Conservation (phyloP, 306 rosid genomes). For the Amphicarpaea edgeworthii region DNA sequence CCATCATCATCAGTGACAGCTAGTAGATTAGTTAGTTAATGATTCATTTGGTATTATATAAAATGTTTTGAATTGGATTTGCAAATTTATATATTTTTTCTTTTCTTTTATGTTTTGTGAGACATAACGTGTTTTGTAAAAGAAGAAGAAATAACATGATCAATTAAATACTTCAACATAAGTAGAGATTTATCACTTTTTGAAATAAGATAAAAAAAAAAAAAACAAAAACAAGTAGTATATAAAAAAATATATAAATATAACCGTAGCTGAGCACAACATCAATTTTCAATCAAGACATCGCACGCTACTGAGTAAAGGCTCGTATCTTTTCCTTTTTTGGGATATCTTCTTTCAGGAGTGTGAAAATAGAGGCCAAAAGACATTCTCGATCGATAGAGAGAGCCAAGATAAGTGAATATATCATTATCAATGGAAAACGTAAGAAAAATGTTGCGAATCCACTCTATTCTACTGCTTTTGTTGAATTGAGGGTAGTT, state of each 20-base stretch:
- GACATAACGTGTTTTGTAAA: not conserved
- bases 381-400: constrained; percentile 32
- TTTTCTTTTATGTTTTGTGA: constrained; percentile 1
- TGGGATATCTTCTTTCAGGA: constrained; percentile 42
- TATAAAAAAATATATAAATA: not conserved
- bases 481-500: not conserved
- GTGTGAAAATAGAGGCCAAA: constrained; percentile 20
- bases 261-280: constrained; percentile 21
- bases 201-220: too few species aligned
- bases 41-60: constrained; percentile 39
- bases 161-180: not conserved
- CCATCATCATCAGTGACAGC: constrained; percentile 45
- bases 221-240: not conserved
- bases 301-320: constrained; percentile 37
- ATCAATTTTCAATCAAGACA: constrained; percentile 23
- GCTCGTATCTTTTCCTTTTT: constrained; percentile 15
- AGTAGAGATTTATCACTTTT: constrained; percentile 26
- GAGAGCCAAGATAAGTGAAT: constrained; percentile 14
- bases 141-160: not conserved
- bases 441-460: not conserved
- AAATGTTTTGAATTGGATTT: not conserved
- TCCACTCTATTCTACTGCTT: not conserved
- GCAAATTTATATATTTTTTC: not conserved
- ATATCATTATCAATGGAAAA: not conserved
- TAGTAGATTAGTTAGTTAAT: constrained; percentile 36